Base-by-base conservation (phyloP, 1,139 yeast species). In the Pichia sp. region DNA sequence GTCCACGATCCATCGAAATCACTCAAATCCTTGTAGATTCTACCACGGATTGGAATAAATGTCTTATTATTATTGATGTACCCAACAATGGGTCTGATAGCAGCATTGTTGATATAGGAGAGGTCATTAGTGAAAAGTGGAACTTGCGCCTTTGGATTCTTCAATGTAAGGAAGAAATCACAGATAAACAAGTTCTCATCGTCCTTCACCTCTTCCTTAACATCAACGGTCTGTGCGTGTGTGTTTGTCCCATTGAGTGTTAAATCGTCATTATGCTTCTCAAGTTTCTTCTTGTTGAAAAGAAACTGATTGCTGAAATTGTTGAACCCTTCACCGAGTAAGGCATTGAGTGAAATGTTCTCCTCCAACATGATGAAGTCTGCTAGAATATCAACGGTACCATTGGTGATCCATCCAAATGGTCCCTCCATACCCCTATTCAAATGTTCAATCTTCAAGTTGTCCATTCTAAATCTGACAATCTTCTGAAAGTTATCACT, bases 1-100 rank as follows among this genome's bases (percentile, higher is more conserved):
- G 98, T 91, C 98, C 98, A 91, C 5, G 95, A 76, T 0, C 98
- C 98, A 50, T 84, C 87, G 54, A 91, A 91, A 53, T 91, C 97
- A 25, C 67, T 65, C 21, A 86, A 62, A 35, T 75, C 72, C 55
- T 91, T 91, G 31, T 82, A 81, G n/a, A 91, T 76, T 6, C 88
- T 73, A 53, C 95, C 86, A 46, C 78, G 71, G 43, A 91, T 77
- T 33, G 95, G 96, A 45, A 91, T 88, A 49, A 81, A 83, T 0
- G 97, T 86, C 52, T 84, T 82, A 44, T 83, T 74, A 24, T 94
- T 81, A 58, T 91, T 91, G 55, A 91, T 88, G 59, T 88, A 91
- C 1, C 93, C 97, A 21, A 91, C 96, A 55, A 91, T 88, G 0
- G 98, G 98, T 45, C 96, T 67, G 37, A 91, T 82, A 37, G 91